Evolutionary conservation across 1,139 yeast genomes (phyloP).

Genomic region (Zygosaccharomyces sapae): DNA sequence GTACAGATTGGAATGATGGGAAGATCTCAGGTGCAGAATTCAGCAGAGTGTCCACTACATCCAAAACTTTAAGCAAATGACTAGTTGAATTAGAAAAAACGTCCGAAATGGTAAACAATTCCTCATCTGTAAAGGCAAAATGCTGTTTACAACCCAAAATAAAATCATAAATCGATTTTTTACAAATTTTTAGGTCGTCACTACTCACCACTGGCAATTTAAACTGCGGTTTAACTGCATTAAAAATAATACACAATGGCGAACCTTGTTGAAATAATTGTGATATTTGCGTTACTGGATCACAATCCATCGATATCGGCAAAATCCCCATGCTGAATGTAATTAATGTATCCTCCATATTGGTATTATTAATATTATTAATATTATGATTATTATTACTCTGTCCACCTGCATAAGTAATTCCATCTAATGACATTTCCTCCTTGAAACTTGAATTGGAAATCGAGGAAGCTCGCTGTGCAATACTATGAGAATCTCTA

Average conservation of each 20-base stretch:
- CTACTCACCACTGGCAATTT: conserved; percentile 54
- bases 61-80: conserved; percentile 68
- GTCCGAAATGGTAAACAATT: conserved; percentile 83
- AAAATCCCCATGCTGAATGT: conserved; percentile 74
- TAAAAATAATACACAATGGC: conserved; percentile 81
- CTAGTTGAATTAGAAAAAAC: conserved; percentile 80
- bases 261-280: conserved; percentile 88
- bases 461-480: conserved; percentile 28
- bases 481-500: conserved; percentile 19
- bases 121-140: conserved; percentile 71
- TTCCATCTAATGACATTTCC: conserved; percentile 25
- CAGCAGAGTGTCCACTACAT: conserved; percentile 60
- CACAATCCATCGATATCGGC: conserved; percentile 70
- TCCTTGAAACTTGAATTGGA: conserved; percentile 27
- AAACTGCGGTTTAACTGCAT: conserved; percentile 44
- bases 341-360: conserved; percentile 33
- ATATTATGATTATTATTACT: conserved; percentile 26
- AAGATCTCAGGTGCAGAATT: conserved; percentile 47
- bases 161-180: conserved; percentile 86
- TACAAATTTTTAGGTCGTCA: conserved; percentile 79
- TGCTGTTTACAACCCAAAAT: conserved; percentile 80
- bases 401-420: conserved; percentile 18
- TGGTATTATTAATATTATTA: conserved; percentile 36
- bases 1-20: conserved; percentile 25
- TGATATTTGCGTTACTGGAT: conserved; percentile 90